Evolutionary conservation across 2,329 filamentous ascomycete genomes (phyloP), one percentile per base, ranked within the genome.

Genomic region (Leptographium radiaticola): DNA sequence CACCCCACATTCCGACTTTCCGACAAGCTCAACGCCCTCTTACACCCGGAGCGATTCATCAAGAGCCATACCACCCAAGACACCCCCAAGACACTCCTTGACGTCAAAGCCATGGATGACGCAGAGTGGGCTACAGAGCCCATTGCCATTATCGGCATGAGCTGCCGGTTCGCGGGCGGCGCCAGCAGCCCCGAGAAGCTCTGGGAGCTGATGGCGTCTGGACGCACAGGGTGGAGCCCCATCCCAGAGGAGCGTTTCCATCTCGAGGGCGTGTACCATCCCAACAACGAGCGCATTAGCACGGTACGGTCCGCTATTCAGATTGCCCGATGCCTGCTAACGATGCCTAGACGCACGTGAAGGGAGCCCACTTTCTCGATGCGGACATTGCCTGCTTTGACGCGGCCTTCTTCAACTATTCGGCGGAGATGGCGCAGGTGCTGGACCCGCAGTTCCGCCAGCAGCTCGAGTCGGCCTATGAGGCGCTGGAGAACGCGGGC

Each of bases 361-460:
- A 31, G 7, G 66, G 67, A 33, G 67, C 65, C 5, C 70, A 71
- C 59, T 75, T 74, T 51, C 63, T 79, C 56, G 68, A 71, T 47
- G 66, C 68, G 20, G 74, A 77, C 54, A 64, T 74, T 31, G 65
- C 67, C 9, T 65, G 66, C 4, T 77, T 78, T 54, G 75, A 78
- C 51, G 74, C 75, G 0, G 71, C 72, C 0, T 78, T 78, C 59
- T 79, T 79, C 60, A 70, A 70, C 46, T 10, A 43, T 6, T 64
- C 77, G n/a, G 75, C 74, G 0, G 68, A 71, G 56, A 71, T 74
- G 57, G 55, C 51, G 20, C 73, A 77, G 61, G 75, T 73, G 0
- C 75, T 79, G 72, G 76, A 80, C 49, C 76, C 76, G 0, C 75
- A 79, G 56, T 75, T 79, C 55, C 68, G 76, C 1, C 65, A 76